Percentiles rank a stretch among this genome's conserved stretches.
phyloP scores from a whole-genome alignment of 495 filamentous ascomycete species.

The Pyrenopolyporus hunteri region DNA sequence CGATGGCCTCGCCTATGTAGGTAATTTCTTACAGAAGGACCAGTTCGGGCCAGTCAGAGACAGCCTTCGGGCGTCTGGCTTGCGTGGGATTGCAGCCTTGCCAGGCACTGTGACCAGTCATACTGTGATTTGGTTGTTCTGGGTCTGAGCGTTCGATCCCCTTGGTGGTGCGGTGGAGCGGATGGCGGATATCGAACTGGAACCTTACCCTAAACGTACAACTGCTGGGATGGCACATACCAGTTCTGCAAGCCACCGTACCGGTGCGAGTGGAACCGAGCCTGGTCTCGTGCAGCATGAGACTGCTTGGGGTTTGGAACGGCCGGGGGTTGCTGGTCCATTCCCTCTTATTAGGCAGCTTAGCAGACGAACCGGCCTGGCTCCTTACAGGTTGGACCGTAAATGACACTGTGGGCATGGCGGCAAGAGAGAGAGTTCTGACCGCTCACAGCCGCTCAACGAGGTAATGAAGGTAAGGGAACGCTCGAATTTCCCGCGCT shows the following conservation, averaged over 20 bases:
- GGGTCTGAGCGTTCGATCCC: slow-evolving; percentile 29
- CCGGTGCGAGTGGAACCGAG: slow-evolving; percentile 31
- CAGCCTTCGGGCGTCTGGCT: slow-evolving; percentile 30
- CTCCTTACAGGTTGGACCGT: slow-evolving; percentile 4
- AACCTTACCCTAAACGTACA: slow-evolving; percentile 28
- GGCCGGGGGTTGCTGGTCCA: slow-evolving; percentile 28
- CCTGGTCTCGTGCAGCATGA: slow-evolving; percentile 39
- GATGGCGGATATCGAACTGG: slow-evolving; percentile 30
- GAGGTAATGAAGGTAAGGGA: slow-evolving; percentile 15
- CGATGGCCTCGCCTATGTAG: slow-evolving; percentile 15
- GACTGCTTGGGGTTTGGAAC: slow-evolving; percentile 38
- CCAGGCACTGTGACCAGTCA: slow-evolving; percentile 26
- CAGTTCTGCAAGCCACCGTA: slow-evolving; percentile 38
- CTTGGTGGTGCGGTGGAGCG: slow-evolving; percentile 20
- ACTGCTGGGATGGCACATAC: slow-evolving; percentile 34
- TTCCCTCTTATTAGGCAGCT: slow-evolving; percentile 35
- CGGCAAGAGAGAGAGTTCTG: slow-evolving; percentile 31
- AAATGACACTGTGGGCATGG: neutral
- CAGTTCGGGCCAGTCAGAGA: slow-evolving; percentile 18
- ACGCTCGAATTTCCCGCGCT: slow-evolving; percentile 30
- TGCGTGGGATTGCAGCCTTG: slow-evolving; percentile 31
- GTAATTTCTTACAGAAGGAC: slow-evolving; percentile 16
- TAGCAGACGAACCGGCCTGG: slow-evolving; percentile 28
- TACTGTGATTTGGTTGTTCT: slow-evolving; percentile 34
- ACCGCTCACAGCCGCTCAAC: slow-evolving; percentile 29